Conservation (phyloP, 257 asterid genomes). For the Oldenlandia corymbosa region DNA sequence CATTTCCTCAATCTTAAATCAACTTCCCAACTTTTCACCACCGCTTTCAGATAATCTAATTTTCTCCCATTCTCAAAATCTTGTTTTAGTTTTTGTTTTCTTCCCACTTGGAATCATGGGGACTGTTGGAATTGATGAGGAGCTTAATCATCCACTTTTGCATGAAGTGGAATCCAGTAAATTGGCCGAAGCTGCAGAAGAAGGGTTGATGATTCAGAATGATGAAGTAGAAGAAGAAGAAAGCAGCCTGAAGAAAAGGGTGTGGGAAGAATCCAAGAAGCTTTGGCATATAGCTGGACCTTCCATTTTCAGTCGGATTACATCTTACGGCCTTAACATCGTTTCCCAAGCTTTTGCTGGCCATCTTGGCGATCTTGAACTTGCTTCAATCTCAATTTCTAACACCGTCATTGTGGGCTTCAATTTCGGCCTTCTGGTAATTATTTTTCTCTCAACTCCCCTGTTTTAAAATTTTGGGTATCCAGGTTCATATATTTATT, state of each 20-base stretch:
- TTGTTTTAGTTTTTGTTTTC: too few relatives aligned
- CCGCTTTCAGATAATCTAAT: too few relatives aligned
- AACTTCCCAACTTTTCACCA: not conserved
- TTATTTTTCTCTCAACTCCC: not conserved
- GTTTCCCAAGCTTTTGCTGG: conserved; percentile 43
- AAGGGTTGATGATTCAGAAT: not conserved
- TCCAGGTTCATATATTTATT: too few relatives aligned
- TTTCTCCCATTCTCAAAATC: too few relatives aligned
- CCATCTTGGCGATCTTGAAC: conserved; percentile 47
- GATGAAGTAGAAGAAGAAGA: not conserved
- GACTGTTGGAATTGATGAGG: not conserved
- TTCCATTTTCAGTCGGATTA: conserved; percentile 31
- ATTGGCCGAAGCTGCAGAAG: not conserved
- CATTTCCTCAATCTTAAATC: not conserved
- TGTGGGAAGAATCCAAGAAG: conserved; percentile 29
- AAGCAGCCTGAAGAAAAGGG: conserved; percentile 8
- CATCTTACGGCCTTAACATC: conserved; percentile 30
- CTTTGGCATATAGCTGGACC: conserved; percentile 49
- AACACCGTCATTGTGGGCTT: conserved; percentile 45
- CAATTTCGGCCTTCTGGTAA: conserved; percentile 46
- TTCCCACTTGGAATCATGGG: not conserved
- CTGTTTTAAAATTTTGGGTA: too few relatives aligned
- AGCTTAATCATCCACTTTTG: conserved; percentile 5
- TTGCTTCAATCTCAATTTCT: conserved; percentile 48
- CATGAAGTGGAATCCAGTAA: not conserved